Conservation (phyloP, 495 filamentous ascomycete species). For the Podospora tetraspora region DNA sequence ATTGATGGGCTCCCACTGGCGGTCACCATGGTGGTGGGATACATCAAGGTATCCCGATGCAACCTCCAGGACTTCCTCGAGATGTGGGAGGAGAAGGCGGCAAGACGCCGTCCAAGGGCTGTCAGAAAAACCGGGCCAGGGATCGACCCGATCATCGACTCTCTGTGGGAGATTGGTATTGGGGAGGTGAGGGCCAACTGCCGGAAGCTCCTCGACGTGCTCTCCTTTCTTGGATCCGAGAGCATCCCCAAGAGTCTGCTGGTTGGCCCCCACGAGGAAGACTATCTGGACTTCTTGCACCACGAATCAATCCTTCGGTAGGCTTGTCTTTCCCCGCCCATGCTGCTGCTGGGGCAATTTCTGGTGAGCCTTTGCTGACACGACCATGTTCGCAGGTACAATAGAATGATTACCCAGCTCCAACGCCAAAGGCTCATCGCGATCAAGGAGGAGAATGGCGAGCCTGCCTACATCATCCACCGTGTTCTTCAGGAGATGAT, state of each 20-base stretch:
- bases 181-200: conserved; percentile 18
- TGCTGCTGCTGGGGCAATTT: neutral
- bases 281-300: conserved; percentile 22
- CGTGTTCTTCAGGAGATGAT: conserved; percentile 15
- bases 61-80: conserved; percentile 24
- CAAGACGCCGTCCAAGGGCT: conserved; percentile 6
- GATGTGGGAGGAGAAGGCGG: conserved; percentile 23
- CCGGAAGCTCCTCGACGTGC: conserved; percentile 23
- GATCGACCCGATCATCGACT: conserved; percentile 16
- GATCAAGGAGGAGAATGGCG: conserved; percentile 11
- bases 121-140: neutral
- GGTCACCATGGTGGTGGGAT: conserved; percentile 22
- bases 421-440: conserved; percentile 12
- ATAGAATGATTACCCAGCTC: conserved; percentile 20
- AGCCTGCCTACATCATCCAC: conserved; percentile 13
- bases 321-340: neutral
- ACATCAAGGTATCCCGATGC: conserved; percentile 19
- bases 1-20: conserved; percentile 22
- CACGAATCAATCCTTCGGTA: conserved; percentile 12
- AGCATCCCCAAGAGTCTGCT: conserved; percentile 21
- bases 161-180: conserved; percentile 24
- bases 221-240: conserved; percentile 25
- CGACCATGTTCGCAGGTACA: conserved; percentile 6
- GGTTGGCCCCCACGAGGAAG: conserved; percentile 22
- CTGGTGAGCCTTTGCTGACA: neutral